Evolutionary conservation across 2,329 filamentous ascomycete species (phyloP).

Genomic region (Colletotrichum costaricense): DNA sequence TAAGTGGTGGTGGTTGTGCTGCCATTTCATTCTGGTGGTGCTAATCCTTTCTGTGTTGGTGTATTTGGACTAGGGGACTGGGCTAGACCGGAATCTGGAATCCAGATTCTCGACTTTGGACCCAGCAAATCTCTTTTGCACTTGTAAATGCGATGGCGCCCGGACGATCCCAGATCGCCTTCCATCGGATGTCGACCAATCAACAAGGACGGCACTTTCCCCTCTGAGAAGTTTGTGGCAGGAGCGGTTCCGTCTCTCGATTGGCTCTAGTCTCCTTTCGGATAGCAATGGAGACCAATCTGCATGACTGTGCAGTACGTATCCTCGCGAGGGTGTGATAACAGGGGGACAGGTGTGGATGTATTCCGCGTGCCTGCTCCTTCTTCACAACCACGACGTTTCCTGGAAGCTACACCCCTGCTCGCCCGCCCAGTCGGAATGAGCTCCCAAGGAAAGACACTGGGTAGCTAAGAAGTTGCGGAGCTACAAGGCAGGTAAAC

Average conservation of each 20-base stretch:
- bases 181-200: constrained; percentile 11
- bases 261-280: neutral
- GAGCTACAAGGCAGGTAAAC: neutral
- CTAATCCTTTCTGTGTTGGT: neutral
- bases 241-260: neutral
- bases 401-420: constrained; percentile 4
- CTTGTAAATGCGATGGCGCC: constrained; percentile 20
- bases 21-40: neutral
- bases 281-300: neutral
- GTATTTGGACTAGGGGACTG: neutral
- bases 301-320: neutral
- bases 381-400: constrained; percentile 25
- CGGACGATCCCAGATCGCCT: constrained; percentile 30
- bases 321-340: neutral
- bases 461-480: neutral
- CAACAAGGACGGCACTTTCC: neutral
- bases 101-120: neutral
- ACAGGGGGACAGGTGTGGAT: neutral
- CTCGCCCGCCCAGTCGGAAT: constrained; percentile 19
- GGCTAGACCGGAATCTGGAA: neutral
- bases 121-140: constrained; percentile 13
- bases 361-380: neutral
- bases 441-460: constrained; percentile 4
- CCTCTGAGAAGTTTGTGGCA: constrained; percentile 22
- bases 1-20: neutral